A percentile compares a stretch with the other conserved stretches of the same genome.
Conservation (phyloP, 2,329 filamentous ascomycete genomes). For the Hymenoscyphus linearis region DNA sequence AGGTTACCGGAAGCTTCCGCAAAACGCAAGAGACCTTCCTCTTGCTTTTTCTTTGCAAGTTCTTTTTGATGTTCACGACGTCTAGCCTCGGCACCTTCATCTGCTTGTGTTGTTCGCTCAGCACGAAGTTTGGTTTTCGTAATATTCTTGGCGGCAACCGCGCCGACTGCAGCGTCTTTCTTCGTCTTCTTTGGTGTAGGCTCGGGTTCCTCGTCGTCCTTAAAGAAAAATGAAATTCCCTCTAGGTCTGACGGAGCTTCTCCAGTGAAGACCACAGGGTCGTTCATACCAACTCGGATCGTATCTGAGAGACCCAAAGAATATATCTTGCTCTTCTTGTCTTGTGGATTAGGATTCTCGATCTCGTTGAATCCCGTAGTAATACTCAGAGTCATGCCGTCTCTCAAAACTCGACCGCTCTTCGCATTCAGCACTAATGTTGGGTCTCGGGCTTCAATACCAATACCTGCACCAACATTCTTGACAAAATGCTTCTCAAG, state of each 20-base stretch:
- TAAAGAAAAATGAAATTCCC: conserved; percentile 97
- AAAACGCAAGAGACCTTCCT: conserved; percentile 79
- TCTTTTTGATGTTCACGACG: conserved; percentile 92
- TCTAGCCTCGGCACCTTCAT: conserved; percentile 83
- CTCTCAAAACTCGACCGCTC: conserved; percentile 75
- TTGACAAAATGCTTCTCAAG: conserved; percentile 93
- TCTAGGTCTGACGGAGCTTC: conserved; percentile 89
- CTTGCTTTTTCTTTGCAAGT: conserved; percentile 79
- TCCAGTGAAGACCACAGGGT: conserved; percentile 85
- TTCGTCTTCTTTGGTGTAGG: conserved; percentile 87
- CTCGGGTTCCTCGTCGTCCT: conserved; percentile 85
- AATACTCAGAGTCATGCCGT: conserved; percentile 94
- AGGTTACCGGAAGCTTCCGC: conserved; percentile 77
- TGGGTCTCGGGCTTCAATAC: conserved; percentile 81
- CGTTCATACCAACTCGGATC: conserved; percentile 74
- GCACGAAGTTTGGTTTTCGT: conserved; percentile 89
- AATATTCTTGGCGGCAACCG: conserved; percentile 90
- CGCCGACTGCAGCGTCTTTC: conserved; percentile 75
- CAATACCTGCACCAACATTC: conserved; percentile 86
- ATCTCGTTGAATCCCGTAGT: conserved; percentile 88
- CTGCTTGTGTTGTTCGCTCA: conserved; percentile 79
- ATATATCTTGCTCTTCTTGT: conserved; percentile 85
- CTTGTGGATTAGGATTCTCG: conserved; percentile 78
- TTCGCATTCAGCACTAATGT: conserved; percentile 84
- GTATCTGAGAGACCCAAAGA: conserved; percentile 90